Evolutionary conservation across 495 filamentous ascomycete species (phyloP), one percentile per base, ranked within the genome.

Genomic region (Aspergillus nanangensis): DNA sequence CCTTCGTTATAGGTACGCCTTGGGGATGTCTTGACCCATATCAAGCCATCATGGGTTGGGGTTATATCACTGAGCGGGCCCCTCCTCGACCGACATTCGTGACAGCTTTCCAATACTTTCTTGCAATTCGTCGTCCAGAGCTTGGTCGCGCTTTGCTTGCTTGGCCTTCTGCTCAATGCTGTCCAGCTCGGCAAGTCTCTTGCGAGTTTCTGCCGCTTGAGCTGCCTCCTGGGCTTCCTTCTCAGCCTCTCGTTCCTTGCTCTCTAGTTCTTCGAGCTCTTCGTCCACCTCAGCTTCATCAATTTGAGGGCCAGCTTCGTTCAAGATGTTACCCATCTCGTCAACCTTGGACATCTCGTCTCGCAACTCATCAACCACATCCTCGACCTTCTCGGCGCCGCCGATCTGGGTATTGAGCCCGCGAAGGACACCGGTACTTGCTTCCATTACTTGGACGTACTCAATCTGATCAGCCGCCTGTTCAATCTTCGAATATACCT

Each of bases 211-310:
- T 44, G 63, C 66, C 39, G 64, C 62, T 50, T 77, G 73, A 35
- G 64, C 62, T 54, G 75, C 73, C 51, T 83, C 78, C 50, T 77
- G 73, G 35, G 64, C 62, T 54, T 75, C 73, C 51, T 83, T 78
- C 39, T 61, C 65, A 49, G 72, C 77, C 59, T 72, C 65, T 61
- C 66, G 72, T 65, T 89, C 82, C 51, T 79, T 80, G 29, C 61
- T 72, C 66, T 94, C 80, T 69, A 98, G 57, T 8, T 75, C 82
- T 53, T 87, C 83, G 21, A 96, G 74, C 71, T 96, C 93, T 33
- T 90, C 88, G 45, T 96, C 91, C 41, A 96, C 81, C 62, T 93
- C 91, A 14, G 56, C 70, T 60, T 96, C 93, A 58, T 95, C 90
- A 41, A 90, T 74, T 13, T 72, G 73, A 9, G 66, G 74, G 19